A percentile compares a stretch with the other conserved stretches of the same genome.
Conservation (phyloP, 78 protist genomes). For the Blattamonas nauphoetae region DNA sequence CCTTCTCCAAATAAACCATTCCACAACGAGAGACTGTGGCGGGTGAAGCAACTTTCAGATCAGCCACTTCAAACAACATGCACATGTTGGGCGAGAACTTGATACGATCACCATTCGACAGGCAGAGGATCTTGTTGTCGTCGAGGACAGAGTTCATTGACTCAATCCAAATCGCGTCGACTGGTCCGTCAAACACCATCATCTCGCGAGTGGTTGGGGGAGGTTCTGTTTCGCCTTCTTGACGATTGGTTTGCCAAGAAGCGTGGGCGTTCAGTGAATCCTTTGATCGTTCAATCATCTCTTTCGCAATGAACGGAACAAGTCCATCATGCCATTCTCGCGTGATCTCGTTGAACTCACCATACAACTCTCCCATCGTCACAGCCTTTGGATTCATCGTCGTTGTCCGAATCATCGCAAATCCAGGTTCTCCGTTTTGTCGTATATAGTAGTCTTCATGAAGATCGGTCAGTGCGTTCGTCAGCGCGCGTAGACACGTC, state of each 20-base stretch:
- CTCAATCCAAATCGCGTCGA: slow-evolving; percentile 79
- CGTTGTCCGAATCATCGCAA: background rate
- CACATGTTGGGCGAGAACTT: slow-evolving; percentile 49
- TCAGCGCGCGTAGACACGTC: background rate
- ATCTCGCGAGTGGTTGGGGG: slow-evolving; percentile 38
- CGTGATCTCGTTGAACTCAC: background rate
- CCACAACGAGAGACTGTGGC: slow-evolving; percentile 81
- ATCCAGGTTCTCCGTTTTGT: background rate
- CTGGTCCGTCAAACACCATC: slow-evolving; percentile 77
- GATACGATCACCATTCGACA: slow-evolving; percentile 49
- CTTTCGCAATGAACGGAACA: background rate
- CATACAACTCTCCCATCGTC: slow-evolving; percentile 46
- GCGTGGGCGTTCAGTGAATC: background rate
- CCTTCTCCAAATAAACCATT: slow-evolving; percentile 62
- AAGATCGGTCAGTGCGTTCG: slow-evolving; percentile 13
- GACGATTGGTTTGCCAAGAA: background rate
- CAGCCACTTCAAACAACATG: slow-evolving; percentile 72
- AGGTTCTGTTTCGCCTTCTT: background rate
- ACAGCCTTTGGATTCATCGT: slow-evolving; percentile 48
- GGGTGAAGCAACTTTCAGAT: slow-evolving; percentile 75
- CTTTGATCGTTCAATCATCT: background rate
- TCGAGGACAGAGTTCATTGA: slow-evolving; percentile 42
- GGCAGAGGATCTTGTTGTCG: slow-evolving; percentile 40
- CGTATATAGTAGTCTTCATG: background rate
- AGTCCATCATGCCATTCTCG: slow-evolving; percentile 19